Evolutionary conservation across 768 basidiomycete species (phyloP).

Genomic region (Hydnomerulius pinastri): DNA sequence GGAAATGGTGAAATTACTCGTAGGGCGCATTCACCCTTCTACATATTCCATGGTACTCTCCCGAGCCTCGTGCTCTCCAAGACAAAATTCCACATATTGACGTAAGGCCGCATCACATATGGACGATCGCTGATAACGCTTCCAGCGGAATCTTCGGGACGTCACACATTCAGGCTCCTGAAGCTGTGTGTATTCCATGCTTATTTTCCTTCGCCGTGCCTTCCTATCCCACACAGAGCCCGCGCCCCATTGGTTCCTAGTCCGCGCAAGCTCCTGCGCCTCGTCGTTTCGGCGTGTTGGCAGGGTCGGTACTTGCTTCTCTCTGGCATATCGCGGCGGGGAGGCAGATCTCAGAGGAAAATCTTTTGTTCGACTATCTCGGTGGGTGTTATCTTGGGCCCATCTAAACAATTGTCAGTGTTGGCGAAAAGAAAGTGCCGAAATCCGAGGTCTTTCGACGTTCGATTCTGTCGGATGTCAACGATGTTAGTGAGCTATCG

Average conservation of each 20-base stretch:
- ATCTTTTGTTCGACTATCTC: neutral
- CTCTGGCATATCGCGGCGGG: conserved; percentile 1
- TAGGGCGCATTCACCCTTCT: neutral
- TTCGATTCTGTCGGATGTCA: neutral
- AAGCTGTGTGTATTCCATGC: neutral
- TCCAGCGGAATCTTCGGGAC: neutral
- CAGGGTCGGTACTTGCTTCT: conserved; percentile 17
- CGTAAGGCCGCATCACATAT: neutral
- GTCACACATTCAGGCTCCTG: neutral
- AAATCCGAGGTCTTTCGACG: neutral
- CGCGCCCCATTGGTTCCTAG: neutral
- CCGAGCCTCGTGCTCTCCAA: neutral
- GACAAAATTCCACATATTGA: neutral
- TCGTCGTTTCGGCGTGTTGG: conserved; percentile 27
- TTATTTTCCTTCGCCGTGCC: neutral
- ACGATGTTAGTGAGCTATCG: neutral
- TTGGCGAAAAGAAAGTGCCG: neutral
- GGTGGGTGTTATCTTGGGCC: neutral
- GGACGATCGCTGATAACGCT: conserved; percentile 8
- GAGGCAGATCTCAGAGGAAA: neutral
- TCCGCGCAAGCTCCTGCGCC: conserved; percentile 9
- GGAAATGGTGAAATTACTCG: neutral
- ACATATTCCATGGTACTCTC: neutral
- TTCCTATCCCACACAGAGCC: too few relatives aligned
- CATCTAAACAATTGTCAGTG: neutral